Evolutionary conservation across 768 basidiomycete species (phyloP), one percentile per base, ranked within the genome.

Genomic region (Tremella yokohamensis): DNA sequence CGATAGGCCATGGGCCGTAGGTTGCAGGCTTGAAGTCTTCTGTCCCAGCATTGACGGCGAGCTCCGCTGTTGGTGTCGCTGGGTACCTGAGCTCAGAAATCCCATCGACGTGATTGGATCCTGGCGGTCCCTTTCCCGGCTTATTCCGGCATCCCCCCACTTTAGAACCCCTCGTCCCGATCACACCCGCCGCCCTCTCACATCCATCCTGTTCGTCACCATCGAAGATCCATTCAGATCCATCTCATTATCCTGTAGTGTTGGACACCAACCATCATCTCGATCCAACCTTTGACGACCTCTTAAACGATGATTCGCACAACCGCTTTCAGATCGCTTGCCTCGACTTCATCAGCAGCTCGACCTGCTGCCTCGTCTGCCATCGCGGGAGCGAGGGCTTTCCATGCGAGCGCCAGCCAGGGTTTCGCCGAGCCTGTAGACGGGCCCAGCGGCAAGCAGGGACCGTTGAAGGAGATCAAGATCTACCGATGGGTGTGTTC

Each of bases 401-500:
- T 54, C 54, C 37, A 51, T 13, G 22, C 44, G 16, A 22, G 54
- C 7, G 29, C 58, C 25, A 40, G 48, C 40, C 44, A 52, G 8
- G 29, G 55, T n/a, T 63, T 64, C 44, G 72, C 72, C 20, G 49
- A 60, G 25, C 63, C 68, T 24, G 52, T 57, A n/a, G 61, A 67
- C n/a, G 56, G 11, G 8, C 47, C 58, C 2, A 63, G 60, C 44
- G 62, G 56, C 39, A 69, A 70, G 12, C 60, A 62, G 8, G 61
- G 64, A 7, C 44, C 64, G 66, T 80, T 86, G 70, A 98, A 98
- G 81, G 87, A 92, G 78, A 97, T 99, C 83, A 89, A 93, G 83
- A 92, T 99, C 65, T 99, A 99, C 80, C 89, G 96, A 76, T 99
- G 96, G 91, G 90, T 90, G 57, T 61, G 84, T 80, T 20, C 52